Percentiles rank a stretch among this genome's conserved stretches.
These are phyloP conservation scores for Globisporangium spiculum DNA, from an alignment of 352 stramenopile genomes.

Conservation along the genomic window DNA sequence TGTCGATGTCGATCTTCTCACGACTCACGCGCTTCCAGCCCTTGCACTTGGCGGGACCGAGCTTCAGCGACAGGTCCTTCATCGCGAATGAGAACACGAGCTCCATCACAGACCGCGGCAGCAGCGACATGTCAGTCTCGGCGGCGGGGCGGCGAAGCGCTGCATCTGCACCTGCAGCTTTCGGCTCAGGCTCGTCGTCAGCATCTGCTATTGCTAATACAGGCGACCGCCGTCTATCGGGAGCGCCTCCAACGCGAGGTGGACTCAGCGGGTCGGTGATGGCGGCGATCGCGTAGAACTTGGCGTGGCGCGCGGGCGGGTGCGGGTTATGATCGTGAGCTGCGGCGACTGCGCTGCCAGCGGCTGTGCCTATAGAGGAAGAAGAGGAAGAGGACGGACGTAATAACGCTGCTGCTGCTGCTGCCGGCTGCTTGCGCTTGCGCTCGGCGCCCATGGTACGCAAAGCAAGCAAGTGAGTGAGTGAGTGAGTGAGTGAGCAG, in stretches of 20 bases:
- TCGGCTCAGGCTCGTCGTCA: background rate
- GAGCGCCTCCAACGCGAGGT: background rate
- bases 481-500: background rate
- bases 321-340: background rate
- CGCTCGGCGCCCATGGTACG: conserved; percentile 14
- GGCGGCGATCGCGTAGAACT: conserved; percentile 20
- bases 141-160: background rate
- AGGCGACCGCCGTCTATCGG: background rate
- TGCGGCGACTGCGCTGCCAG: background rate
- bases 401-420: background rate
- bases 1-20: conserved; percentile 35
- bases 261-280: conserved; percentile 15
- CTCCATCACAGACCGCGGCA: conserved; percentile 51
- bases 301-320: conserved; percentile 10
- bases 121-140: conserved; percentile 25
- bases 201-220: background rate
- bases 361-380: background rate
- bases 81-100: conserved; percentile 51
- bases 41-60: conserved; percentile 41
- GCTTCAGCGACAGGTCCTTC: conserved; percentile 47
- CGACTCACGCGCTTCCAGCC: conserved; percentile 39
- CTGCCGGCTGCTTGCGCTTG: conserved; percentile 18
- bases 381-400: background rate
- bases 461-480: background rate
- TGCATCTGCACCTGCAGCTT: background rate